Percentiles rank a stretch among this genome's conserved stretches.
These are phyloP conservation scores for Penicillium paradoxum DNA, from an alignment of 495 filamentous ascomycete species.

Conservation along the genomic window DNA sequence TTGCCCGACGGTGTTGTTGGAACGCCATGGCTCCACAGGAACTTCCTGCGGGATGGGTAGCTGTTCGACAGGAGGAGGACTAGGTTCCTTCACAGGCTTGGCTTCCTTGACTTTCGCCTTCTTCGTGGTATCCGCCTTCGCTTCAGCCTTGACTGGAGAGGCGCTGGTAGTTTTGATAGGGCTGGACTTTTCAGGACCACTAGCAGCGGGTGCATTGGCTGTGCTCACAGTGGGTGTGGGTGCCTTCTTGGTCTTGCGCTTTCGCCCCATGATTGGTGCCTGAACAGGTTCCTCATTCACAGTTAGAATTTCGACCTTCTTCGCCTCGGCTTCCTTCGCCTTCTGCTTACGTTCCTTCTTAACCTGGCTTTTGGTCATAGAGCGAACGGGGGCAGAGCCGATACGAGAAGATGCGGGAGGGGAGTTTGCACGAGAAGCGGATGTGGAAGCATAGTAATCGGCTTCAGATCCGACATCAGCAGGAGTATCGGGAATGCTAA, in stretches of 20 bases:
- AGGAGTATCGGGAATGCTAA: slow-evolving; percentile 72
- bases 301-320: slow-evolving; percentile 50
- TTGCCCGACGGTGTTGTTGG: slow-evolving; percentile 41
- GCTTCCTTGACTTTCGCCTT: slow-evolving; percentile 36
- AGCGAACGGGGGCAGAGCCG: slow-evolving; percentile 68
- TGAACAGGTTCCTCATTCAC: slow-evolving; percentile 59
- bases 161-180: slow-evolving; percentile 25
- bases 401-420: slow-evolving; percentile 71
- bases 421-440: slow-evolving; percentile 78
- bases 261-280: slow-evolving; percentile 77
- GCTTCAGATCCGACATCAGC: slow-evolving; percentile 74
- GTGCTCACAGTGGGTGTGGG: slow-evolving; percentile 34
- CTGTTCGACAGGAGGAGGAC: slow-evolving; percentile 29
- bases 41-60: slow-evolving; percentile 24
- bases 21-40: slow-evolving; percentile 34
- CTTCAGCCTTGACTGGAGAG: slow-evolving; percentile 26
- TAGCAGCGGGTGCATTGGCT: slow-evolving; percentile 37
- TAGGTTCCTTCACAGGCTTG: slow-evolving; percentile 27
- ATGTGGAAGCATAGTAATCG: slow-evolving; percentile 69
- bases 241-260: slow-evolving; percentile 87
- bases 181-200: slow-evolving; percentile 26
- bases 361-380: slow-evolving; percentile 83
- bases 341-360: slow-evolving; percentile 76
- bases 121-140: slow-evolving; percentile 22
- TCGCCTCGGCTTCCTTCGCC: slow-evolving; percentile 58